Base-by-base conservation (phyloP, 768 basidiomycete species). In the Arthromyces matolae region DNA sequence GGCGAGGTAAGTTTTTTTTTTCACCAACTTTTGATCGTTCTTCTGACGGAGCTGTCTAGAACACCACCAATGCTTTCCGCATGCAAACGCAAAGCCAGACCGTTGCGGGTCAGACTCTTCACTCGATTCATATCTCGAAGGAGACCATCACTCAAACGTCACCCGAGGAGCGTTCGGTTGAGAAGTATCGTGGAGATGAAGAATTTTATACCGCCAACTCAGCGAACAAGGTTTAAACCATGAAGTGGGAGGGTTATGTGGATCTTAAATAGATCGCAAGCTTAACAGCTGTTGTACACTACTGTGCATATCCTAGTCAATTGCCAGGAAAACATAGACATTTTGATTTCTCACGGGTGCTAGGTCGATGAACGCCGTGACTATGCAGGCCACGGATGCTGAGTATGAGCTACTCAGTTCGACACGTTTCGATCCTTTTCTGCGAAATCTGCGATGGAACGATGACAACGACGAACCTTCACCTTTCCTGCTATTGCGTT, bases 401-500 rank as follows among this genome's bases (percentile, higher is more conserved):
- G 13, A 33, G 2, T 71, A 67, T 49, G 58, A 68, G 36, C 60
- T 75, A n/a, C 60, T 87, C 8, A 76, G 81, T 1, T 75, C 84
- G 0, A 77, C 78, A 0, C 71, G 83, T 48, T 86, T 75, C 56
- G 89, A 89, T 59, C 67, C 66, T 1, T 64, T 57, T 24, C 68
- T 89, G 7, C 56, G 66, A 8, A 46, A 59, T 1, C 61, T 73
- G 8, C 24, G 50, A 10, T 89, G 84, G 86, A 90, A 89, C 52
- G 73, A 76, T 27, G 73, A 75, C 25, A 51, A 68, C 14, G 75
- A 72, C n/a, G 64, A 66, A 0, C 78, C 80, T 1, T 82, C 78
- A 0, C 72, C 78, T 0, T 86, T 81, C 54, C 65, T 89, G n/a
- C 64, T 89, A 0, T 75, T 89, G 9, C 64, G 60, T 0, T 75